phyloP scores from a whole-genome alignment of 139 green algal species.

The Volvox africanus region DNA sequence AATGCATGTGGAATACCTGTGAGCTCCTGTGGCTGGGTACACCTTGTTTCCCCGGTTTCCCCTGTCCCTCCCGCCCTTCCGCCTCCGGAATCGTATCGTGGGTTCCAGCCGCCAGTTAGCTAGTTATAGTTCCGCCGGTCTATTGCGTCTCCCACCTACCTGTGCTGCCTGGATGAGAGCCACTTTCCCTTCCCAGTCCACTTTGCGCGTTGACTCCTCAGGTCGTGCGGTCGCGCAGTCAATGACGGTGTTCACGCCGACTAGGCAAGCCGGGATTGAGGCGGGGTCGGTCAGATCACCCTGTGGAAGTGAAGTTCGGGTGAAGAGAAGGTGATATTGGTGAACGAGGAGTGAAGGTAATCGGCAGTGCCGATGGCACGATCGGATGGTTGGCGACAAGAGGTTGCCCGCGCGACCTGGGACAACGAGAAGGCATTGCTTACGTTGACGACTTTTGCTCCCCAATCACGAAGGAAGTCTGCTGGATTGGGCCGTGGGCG shows the following conservation, averaged over 20 bases:
- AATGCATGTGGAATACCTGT: too few relatives aligned
- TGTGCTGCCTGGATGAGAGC: conserved; percentile 95
- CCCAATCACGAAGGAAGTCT: conserved; percentile 99
- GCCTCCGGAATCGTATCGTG: background rate
- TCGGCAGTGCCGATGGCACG: too few relatives aligned
- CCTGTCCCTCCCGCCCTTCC: too few relatives aligned
- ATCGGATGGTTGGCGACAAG: too few relatives aligned
- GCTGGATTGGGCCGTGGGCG: conserved; percentile 87
- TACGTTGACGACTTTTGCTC: conserved; percentile 77
- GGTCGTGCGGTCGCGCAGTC: conserved; percentile 97
- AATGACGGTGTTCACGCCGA: conserved; percentile 96
- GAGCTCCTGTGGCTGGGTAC: too few relatives aligned
- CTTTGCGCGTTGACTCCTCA: conserved; percentile 91
- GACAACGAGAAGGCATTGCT: background rate
- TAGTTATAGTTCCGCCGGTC: background rate
- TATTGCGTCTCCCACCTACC: conserved; percentile 34
- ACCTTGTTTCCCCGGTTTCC: too few relatives aligned
- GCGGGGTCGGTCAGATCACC: conserved; percentile 94
- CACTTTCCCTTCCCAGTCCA: conserved; percentile 99
- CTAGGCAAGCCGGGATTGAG: conserved; percentile 94
- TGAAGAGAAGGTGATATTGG: background rate
- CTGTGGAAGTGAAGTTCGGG: conserved; percentile 55
- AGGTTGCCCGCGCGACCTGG: too few relatives aligned
- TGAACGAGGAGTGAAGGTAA: background rate
- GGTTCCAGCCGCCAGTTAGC: background rate